These are phyloP conservation scores for Cordyceps cateniannulata DNA, from an alignment of 2,329 filamentous ascomycete genomes.

Conservation along the genomic window DNA sequence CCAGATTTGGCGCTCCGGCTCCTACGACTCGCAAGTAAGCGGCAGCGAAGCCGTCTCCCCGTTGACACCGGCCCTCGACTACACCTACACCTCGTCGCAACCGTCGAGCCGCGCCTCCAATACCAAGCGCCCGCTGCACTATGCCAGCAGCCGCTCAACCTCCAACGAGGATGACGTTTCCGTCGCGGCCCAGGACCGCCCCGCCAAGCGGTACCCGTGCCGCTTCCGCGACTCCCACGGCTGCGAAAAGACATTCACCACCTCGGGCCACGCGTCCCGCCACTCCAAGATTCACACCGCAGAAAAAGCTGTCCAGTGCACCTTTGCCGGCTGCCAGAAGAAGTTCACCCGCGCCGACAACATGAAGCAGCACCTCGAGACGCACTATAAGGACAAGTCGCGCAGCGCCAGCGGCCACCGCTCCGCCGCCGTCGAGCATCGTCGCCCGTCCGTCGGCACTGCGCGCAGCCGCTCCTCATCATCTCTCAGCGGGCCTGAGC, in stretches of 20 bases:
- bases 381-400: conserved; percentile 61
- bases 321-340: conserved; percentile 65
- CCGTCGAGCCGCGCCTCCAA: conserved; percentile 25
- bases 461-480: conserved; percentile 25
- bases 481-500: conserved; percentile 16
- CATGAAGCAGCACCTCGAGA: conserved; percentile 80
- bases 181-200: conserved; percentile 37
- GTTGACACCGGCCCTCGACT: conserved; percentile 45
- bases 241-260: conserved; percentile 76
- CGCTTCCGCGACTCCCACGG: conserved; percentile 64
- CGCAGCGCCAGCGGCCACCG: conserved; percentile 34
- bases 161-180: conserved; percentile 47
- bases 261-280: conserved; percentile 76
- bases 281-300: conserved; percentile 81
- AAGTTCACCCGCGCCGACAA: conserved; percentile 79
- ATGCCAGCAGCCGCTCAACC: conserved; percentile 38
- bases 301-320: conserved; percentile 67
- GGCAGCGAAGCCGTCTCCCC: conserved; percentile 44
- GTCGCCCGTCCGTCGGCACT: neutral
- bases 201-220: conserved; percentile 66
- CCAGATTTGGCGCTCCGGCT: conserved; percentile 53
- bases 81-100: conserved; percentile 30
- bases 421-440: conserved; percentile 19
- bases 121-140: conserved; percentile 36
- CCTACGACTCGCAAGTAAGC: conserved; percentile 54